Evolutionary conservation across 2,329 filamentous ascomycete genomes (phyloP), one percentile per base, ranked within the genome.

Genomic region (Cercospora janseana): DNA sequence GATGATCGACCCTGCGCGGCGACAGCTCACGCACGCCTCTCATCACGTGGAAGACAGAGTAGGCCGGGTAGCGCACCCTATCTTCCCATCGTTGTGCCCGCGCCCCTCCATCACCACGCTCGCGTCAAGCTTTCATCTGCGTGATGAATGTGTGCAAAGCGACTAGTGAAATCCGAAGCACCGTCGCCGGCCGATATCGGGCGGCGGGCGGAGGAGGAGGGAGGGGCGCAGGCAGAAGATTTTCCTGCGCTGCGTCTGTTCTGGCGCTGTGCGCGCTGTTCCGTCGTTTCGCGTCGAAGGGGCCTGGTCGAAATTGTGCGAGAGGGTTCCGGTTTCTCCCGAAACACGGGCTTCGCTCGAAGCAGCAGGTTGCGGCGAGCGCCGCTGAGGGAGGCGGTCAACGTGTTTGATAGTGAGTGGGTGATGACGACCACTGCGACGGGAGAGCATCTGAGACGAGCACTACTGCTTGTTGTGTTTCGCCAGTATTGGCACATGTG

Each of bases 301-400:
- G 28, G 28, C 6, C 7, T 26, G 12, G 31, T 45, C 12, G 34
- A 13, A 21, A 28, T n/a, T 15, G 6, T 13, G n/a, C 8, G 18
- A 2, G 10, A 31, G 31, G 10, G 28, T 48, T 40, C 49, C 49
- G 49, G 26, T 10, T 51, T 41, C 43, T 45, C 29, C 49, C 49
- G 49, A 47, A 35, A 13, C n/a, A 20, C 21, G 23, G 20, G 20
- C 28, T 9, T 26, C 15, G 20, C 20, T 32, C 27, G 15, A n/a
- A 46, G 28, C 42, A 35, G n/a, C 35, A 46, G n/a, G 28, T 27
- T 10, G 15, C 42, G 49, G 43, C 43, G 49, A 47, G 35, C 43
- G 21, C 49, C 49, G 49, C 18, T 16, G n/a, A n/a, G n/a, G n/a
- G n/a, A n/a, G n/a, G n/a, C n/a, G n/a, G n/a, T n/a, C n/a, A n/a